A percentile compares a stretch with the other conserved stretches of the same genome.
These are phyloP conservation scores for Hansenula sp. DNA, from an alignment of 1,139 yeast genomes.

Conservation along the genomic window DNA sequence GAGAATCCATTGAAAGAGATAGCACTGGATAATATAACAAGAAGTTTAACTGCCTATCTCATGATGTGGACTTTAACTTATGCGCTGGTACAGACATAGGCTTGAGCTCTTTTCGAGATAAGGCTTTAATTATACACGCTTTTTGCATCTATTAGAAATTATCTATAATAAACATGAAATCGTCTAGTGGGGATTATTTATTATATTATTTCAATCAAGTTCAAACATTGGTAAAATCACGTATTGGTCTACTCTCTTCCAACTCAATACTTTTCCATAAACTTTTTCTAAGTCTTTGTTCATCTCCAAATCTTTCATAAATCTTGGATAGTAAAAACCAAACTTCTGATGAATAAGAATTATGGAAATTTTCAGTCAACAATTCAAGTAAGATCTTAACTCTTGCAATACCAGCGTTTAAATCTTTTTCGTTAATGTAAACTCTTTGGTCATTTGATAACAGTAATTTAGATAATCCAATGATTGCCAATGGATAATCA, in stretches of 20 bases:
- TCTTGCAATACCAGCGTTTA: slow-evolving; percentile 62
- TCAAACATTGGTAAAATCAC: slow-evolving; percentile 31
- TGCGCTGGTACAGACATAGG: slow-evolving; percentile 48
- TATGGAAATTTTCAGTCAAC: slow-evolving; percentile 48
- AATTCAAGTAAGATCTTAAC: slow-evolving; percentile 59
- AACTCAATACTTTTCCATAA: slow-evolving; percentile 67
- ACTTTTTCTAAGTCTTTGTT: slow-evolving; percentile 44
- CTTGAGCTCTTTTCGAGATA: neutral
- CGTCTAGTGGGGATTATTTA: too few relatives aligned
- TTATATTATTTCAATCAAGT: too few relatives aligned
- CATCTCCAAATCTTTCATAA: slow-evolving; percentile 61
- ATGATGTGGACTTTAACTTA: slow-evolving; percentile 85
- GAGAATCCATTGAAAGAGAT: slow-evolving; percentile 52
- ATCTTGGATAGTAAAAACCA: slow-evolving; percentile 70
- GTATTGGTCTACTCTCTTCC: slow-evolving; percentile 65
- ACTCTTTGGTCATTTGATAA: slow-evolving; percentile 27
- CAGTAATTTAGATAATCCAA: slow-evolving; percentile 63
- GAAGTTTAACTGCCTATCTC: slow-evolving; percentile 65
- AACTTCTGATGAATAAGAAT: slow-evolving; percentile 59
- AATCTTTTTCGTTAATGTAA: slow-evolving; percentile 46
- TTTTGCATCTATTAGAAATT: too few relatives aligned
- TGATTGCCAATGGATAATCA: slow-evolving; percentile 49
- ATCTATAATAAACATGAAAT: too few relatives aligned
- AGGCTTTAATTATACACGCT: neutral
- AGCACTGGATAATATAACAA: slow-evolving; percentile 49